phyloP scores from a whole-genome alignment of 2,329 filamentous ascomycete species.

The Fusarium staphyleae region DNA sequence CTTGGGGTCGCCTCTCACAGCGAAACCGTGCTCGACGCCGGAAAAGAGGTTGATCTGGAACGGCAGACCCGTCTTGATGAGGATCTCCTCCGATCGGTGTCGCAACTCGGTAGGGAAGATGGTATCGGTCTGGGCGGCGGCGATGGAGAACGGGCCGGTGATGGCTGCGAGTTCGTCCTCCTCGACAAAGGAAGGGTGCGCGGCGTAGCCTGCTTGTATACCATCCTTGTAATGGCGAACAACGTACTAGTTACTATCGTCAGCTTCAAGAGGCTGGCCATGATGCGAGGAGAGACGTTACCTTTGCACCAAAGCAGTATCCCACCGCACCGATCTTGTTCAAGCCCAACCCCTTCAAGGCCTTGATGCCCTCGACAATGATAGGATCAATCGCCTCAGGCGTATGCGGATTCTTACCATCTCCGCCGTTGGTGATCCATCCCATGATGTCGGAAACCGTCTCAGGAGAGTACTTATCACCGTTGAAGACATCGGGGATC shows the following conservation, averaged over 20 bases:
- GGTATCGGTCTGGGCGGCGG: slow-evolving; percentile 67
- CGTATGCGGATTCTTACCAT: slow-evolving; percentile 56
- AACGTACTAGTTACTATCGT: slow-evolving; percentile 61
- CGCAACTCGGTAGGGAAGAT: slow-evolving; percentile 66
- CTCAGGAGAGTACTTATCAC: slow-evolving; percentile 43
- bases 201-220: slow-evolving; percentile 66
- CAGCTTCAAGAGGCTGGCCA: neutral
- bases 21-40: slow-evolving; percentile 76
- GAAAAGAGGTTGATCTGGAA: slow-evolving; percentile 77
- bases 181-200: slow-evolving; percentile 69
- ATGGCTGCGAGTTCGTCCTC: slow-evolving; percentile 66
- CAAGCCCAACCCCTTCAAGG: slow-evolving; percentile 61
- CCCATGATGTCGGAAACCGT: slow-evolving; percentile 43
- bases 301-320: slow-evolving; percentile 72
- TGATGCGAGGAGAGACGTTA: slow-evolving; percentile 40
- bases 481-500: slow-evolving; percentile 50
- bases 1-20: slow-evolving; percentile 68
- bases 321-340: slow-evolving; percentile 63
- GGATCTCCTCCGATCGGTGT: slow-evolving; percentile 64
- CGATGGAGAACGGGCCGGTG: slow-evolving; percentile 64
- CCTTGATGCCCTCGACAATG: slow-evolving; percentile 54
- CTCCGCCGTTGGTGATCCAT: slow-evolving; percentile 51
- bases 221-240: slow-evolving; percentile 67
- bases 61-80: slow-evolving; percentile 58
- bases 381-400: slow-evolving; percentile 46